Percentiles rank a stretch among this genome's conserved stretches.
Evolutionary conservation across 169 alveolate species (phyloP).

Genomic region (Hammondia hammondi): DNA sequence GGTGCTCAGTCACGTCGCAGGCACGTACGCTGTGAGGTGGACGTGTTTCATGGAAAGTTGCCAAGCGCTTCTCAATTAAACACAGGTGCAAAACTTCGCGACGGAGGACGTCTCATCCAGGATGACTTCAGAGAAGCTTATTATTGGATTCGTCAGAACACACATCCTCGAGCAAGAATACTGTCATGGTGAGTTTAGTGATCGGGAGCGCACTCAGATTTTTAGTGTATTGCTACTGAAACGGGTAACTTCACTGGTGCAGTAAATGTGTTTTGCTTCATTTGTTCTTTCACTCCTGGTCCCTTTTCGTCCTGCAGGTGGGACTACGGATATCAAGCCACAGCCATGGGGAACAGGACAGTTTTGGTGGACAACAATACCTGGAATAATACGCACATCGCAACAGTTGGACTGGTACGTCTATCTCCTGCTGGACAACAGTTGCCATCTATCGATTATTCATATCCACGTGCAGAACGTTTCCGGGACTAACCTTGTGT

Average conservation of each 20-base stretch:
- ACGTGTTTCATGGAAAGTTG: background rate
- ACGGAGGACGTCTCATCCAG: slow-evolving; percentile 34
- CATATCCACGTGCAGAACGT: no score
- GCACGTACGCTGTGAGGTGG: background rate
- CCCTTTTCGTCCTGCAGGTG: slow-evolving; percentile 80
- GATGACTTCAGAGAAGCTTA: slow-evolving; percentile 99
- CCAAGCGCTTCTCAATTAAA: background rate
- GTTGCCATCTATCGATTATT: background rate
- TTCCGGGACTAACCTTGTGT: no score
- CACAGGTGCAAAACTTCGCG: slow-evolving; percentile 13
- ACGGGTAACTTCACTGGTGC: background rate
- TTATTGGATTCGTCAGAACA: slow-evolving; percentile 96
- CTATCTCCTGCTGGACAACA: background rate
- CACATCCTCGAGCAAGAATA: slow-evolving; percentile 92
- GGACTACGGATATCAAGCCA: slow-evolving; percentile 99
- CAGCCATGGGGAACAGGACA: slow-evolving; percentile 96
- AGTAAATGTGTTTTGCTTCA: background rate
- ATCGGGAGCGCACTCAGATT: background rate
- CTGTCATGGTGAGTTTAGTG: slow-evolving; percentile 90
- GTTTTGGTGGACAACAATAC: slow-evolving; percentile 98
- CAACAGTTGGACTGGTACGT: slow-evolving; percentile 93
- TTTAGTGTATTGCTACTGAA: no score
- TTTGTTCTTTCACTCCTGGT: background rate
- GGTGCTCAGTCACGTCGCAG: background rate
- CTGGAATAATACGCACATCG: slow-evolving; percentile 97